These are phyloP conservation scores for Pichia nakasei DNA, from an alignment of 805 yeast species.

Conservation along the genomic window DNA sequence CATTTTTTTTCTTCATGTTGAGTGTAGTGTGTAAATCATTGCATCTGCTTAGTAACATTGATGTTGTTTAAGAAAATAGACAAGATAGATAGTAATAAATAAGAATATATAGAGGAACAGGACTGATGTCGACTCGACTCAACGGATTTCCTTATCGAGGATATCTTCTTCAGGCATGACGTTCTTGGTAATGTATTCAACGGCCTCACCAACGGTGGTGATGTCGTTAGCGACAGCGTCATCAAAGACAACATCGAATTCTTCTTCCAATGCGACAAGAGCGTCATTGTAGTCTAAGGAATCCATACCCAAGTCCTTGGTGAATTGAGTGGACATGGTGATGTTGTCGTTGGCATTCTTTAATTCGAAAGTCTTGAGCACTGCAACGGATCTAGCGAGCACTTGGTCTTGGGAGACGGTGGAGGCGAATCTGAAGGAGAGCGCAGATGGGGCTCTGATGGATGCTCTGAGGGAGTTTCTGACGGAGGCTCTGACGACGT, in stretches of 20 bases:
- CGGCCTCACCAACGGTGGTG: conserved; percentile 53
- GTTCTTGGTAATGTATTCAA: conserved; percentile 39
- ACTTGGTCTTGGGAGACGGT: conserved; percentile 67
- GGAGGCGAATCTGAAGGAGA: conserved; percentile 15
- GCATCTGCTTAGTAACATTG: too few species aligned
- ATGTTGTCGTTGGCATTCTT: conserved; percentile 22
- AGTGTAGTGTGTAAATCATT: too few species aligned
- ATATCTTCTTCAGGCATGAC: conserved; percentile 28
- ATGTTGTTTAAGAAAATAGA: not conserved
- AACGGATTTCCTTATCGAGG: conserved; percentile 30
- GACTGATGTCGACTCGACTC: too few species aligned
- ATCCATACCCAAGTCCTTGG: conserved; percentile 77
- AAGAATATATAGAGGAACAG: not conserved
- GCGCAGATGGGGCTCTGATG: not conserved
- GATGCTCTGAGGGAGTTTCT: conserved; percentile 12
- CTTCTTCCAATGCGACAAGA: conserved; percentile 92
- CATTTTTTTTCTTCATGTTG: too few species aligned
- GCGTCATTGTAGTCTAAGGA: conserved; percentile 94
- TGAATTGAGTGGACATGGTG: conserved; percentile 38
- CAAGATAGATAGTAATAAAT: not conserved
- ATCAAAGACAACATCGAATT: conserved; percentile 42
- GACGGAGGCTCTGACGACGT: conserved; percentile 17
- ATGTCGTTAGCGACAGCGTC: conserved; percentile 46
- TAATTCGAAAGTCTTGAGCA: conserved; percentile 47
- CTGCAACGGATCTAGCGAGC: conserved; percentile 71